A percentile compares a stretch with the other conserved stretches of the same genome.
Evolutionary conservation across 768 basidiomycete genomes (phyloP).

Genomic region (Leccinum pellstonianum): DNA sequence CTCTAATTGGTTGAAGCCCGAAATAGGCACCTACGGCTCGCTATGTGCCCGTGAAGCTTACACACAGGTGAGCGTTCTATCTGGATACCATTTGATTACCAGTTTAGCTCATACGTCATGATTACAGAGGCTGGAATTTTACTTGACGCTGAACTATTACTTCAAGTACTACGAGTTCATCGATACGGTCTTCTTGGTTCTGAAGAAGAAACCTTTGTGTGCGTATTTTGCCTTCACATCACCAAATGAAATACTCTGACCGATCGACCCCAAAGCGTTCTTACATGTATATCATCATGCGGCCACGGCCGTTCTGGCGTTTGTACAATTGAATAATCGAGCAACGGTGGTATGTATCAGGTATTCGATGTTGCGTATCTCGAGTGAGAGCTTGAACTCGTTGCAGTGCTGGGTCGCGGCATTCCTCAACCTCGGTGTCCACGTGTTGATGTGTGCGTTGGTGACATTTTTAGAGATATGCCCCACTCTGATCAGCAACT

Average conservation of each 20-base stretch:
- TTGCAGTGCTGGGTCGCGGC: constrained; percentile 89
- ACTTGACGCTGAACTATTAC: constrained; percentile 96
- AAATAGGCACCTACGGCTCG: constrained; percentile 70
- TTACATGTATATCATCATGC: constrained; percentile 98
- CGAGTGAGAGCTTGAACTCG: not conserved
- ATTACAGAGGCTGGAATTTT: constrained; percentile 79
- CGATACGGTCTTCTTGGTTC: constrained; percentile 91
- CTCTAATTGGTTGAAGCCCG: constrained; percentile 72
- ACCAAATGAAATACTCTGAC: constrained; percentile 5
- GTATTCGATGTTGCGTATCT: not conserved
- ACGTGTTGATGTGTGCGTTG: constrained; percentile 90
- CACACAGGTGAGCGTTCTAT: constrained; percentile 64
- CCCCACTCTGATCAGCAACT: constrained; percentile 1
- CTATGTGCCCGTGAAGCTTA: constrained; percentile 75
- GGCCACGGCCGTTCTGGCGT: constrained; percentile 90
- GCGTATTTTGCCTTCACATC: constrained; percentile 27
- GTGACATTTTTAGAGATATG: not conserved
- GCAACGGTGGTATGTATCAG: constrained; percentile 75
- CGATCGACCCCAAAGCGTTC: constrained; percentile 56
- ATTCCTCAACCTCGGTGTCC: constrained; percentile 81
- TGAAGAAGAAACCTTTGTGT: constrained; percentile 98
- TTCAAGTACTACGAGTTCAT: constrained; percentile 94
- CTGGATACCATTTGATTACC: not conserved
- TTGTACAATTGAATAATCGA: constrained; percentile 85
- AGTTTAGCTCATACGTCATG: not conserved